Conservation (phyloP, 1,284 basidiomycete genomes). For the Puccinia triticina region DNA sequence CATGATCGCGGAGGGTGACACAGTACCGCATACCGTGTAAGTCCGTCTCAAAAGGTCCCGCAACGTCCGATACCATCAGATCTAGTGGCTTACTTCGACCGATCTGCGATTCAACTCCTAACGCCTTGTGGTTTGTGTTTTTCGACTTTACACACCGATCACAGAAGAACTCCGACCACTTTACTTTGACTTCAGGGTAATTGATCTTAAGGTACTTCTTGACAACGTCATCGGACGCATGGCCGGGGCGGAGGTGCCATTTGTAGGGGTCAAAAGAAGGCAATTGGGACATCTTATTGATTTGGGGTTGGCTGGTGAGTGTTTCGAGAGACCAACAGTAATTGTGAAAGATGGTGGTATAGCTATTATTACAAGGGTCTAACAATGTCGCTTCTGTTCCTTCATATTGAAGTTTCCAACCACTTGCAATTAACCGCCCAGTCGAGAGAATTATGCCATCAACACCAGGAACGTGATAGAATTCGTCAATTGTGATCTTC, state of each 20-base stretch:
- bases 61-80: too few relatives aligned
- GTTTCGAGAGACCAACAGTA: background rate
- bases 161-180: background rate
- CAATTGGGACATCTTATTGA: background rate
- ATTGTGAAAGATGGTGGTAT: too few relatives aligned
- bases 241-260: background rate
- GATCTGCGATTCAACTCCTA: background rate
- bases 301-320: background rate
- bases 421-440: too few relatives aligned
- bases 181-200: background rate
- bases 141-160: background rate
- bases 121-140: background rate
- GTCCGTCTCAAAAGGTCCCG: too few relatives aligned
- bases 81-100: background rate
- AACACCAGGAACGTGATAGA: too few relatives aligned
- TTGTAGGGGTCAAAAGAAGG: conserved; percentile 4
- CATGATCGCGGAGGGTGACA: too few relatives aligned
- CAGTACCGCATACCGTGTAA: too few relatives aligned
- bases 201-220: background rate
- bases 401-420: too few relatives aligned
- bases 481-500: too few relatives aligned
- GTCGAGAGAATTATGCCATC: too few relatives aligned
- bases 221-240: background rate
- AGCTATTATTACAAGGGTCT: background rate
- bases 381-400: too few relatives aligned